Evolutionary conservation across 2,329 filamentous ascomycete genomes (phyloP).

Genomic region (Colletotrichum siamense): DNA sequence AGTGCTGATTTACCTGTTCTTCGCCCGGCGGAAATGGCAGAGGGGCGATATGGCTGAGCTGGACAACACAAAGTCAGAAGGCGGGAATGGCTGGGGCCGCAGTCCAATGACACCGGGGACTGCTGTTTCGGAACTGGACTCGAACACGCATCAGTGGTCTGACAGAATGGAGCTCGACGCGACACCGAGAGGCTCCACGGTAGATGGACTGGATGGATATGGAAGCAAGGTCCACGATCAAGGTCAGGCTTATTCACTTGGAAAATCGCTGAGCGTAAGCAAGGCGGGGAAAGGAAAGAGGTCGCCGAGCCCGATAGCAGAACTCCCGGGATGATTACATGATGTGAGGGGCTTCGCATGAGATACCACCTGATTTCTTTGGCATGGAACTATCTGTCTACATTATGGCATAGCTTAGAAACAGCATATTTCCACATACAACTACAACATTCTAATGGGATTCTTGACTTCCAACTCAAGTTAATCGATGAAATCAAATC

Average conservation of each 20-base stretch:
- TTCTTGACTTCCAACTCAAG: neutral
- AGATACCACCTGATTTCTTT: neutral
- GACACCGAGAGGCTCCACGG: neutral
- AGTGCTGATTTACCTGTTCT: slow-evolving; percentile 24
- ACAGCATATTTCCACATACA: neutral
- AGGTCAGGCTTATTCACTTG: neutral
- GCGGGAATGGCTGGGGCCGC: neutral
- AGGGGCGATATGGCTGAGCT: neutral
- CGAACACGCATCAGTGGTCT: slow-evolving; percentile 26
- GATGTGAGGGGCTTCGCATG: neutral
- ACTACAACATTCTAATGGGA: neutral
- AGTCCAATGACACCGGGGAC: neutral
- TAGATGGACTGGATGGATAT: neutral
- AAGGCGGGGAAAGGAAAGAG: neutral
- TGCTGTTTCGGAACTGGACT: slow-evolving; percentile 24
- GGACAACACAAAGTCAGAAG: neutral
- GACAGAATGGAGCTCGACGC: slow-evolving; percentile 24
- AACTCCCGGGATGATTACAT: slow-evolving; percentile 24
- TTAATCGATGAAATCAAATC: fast-evolving
- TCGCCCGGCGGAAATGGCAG: slow-evolving; percentile 18
- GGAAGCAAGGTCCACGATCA: neutral
- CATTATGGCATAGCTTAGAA: neutral
- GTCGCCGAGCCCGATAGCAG: neutral
- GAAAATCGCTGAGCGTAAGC: neutral
- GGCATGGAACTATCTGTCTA: neutral